phyloP scores from a whole-genome alignment of 192 early-diverging fungal species.

The Coemansia sp. region DNA sequence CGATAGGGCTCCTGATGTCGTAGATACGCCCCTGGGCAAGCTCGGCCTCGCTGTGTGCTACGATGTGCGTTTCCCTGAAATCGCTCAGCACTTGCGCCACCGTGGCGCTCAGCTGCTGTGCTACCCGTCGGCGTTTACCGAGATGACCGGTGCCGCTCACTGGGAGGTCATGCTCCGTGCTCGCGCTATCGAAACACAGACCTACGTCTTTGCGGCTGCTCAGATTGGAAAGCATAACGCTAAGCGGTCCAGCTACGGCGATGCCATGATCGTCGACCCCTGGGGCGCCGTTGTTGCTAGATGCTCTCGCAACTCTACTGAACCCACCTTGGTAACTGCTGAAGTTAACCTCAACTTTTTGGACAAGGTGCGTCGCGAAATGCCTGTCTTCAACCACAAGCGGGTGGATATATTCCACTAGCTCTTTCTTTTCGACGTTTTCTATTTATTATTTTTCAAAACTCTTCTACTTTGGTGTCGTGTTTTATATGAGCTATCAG shows the following conservation, averaged over 20 bases:
- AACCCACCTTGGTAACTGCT: conserved; percentile 65
- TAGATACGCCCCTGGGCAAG: conserved; percentile 60
- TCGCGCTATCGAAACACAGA: conserved; percentile 84
- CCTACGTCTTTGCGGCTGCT: conserved; percentile 80
- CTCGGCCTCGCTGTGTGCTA: conserved; percentile 75
- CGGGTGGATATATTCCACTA: conserved; percentile 62
- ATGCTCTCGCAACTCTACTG: conserved; percentile 58
- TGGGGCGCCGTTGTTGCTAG: conserved; percentile 78
- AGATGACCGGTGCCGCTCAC: conserved; percentile 79
- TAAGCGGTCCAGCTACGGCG: conserved; percentile 73
- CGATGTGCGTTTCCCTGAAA: conserved; percentile 80
- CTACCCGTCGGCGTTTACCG: conserved; percentile 83
- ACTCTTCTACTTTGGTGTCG: not conserved
- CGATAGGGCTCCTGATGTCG: conserved; percentile 19
- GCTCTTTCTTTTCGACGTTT: not conserved
- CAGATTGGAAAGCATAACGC: conserved; percentile 76
- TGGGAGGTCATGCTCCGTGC: conserved; percentile 82
- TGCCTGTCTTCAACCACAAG: conserved; percentile 76
- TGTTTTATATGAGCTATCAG: not conserved
- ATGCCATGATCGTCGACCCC: conserved; percentile 84
- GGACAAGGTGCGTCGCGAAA: conserved; percentile 64
- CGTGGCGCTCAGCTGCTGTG: conserved; percentile 72
- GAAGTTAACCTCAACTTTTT: conserved; percentile 68
- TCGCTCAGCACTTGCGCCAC: conserved; percentile 60
- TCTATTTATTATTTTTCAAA: conserved; percentile 12